Percentiles rank a stretch among this genome's conserved stretches.
These are phyloP conservation scores for Aspergillus aculeatinus DNA, from an alignment of 2,329 filamentous ascomycete species.

Conservation along the genomic window DNA sequence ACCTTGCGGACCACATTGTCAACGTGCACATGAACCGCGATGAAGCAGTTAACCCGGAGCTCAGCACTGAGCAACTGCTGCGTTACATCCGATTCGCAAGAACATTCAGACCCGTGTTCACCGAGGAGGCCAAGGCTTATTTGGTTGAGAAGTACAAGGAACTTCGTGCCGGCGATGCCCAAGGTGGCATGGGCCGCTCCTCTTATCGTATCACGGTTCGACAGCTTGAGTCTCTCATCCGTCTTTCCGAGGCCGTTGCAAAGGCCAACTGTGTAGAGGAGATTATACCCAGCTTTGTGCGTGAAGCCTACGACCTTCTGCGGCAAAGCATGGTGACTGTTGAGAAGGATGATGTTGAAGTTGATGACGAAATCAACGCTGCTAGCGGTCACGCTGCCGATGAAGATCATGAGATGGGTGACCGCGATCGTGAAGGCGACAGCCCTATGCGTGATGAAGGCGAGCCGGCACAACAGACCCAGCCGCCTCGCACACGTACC, in stretches of 20 bases:
- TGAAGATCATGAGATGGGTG: constrained; percentile 52
- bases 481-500: constrained; percentile 61
- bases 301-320: constrained; percentile 87
- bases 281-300: constrained; percentile 78
- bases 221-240: constrained; percentile 93
- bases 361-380: constrained; percentile 71
- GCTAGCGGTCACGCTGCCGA: constrained; percentile 48
- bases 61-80: constrained; percentile 93
- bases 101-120: constrained; percentile 92
- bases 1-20: constrained; percentile 92
- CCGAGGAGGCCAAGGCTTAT: constrained; percentile 76
- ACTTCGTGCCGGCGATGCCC: constrained; percentile 85
- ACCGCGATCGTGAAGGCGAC: constrained; percentile 49
- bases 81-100: constrained; percentile 95
- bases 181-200: constrained; percentile 90
- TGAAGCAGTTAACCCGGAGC: constrained; percentile 86
- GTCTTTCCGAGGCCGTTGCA: constrained; percentile 93
- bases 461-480: constrained; percentile 43
- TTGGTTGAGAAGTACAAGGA: constrained; percentile 95
- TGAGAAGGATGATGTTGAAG: constrained; percentile 94
- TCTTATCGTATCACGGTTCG: constrained; percentile 97
- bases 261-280: constrained; percentile 96
- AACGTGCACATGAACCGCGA: constrained; percentile 90
- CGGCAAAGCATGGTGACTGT: constrained; percentile 95
- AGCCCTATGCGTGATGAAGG: constrained; percentile 55